A percentile compares a stretch with the other conserved stretches of the same genome.
phyloP scores from a whole-genome alignment of 2,329 filamentous ascomycete genomes.

The Monosporascus sp. region DNA sequence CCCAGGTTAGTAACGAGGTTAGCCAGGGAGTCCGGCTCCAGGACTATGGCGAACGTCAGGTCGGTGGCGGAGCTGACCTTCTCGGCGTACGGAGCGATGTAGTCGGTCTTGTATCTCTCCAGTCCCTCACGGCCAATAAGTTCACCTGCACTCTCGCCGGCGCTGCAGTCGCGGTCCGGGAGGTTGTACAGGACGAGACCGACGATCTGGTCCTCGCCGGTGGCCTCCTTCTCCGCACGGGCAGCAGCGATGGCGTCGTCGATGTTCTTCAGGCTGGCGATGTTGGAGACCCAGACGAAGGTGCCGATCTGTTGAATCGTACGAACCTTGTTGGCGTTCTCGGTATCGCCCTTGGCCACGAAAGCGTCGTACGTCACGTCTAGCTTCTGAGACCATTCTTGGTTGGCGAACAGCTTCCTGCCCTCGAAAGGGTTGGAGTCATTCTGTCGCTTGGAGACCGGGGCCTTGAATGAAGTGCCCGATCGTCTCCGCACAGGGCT shows the following conservation, averaged over 20 bases:
- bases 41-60: slow-evolving; percentile 38
- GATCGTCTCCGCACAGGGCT: neutral
- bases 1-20: slow-evolving; percentile 54
- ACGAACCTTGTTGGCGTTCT: slow-evolving; percentile 33
- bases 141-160: slow-evolving; percentile 53
- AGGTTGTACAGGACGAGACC: slow-evolving; percentile 51
- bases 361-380: slow-evolving; percentile 34
- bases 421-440: slow-evolving; percentile 40
- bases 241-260: slow-evolving; percentile 43
- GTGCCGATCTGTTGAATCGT: slow-evolving; percentile 35
- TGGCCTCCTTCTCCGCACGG: slow-evolving; percentile 28
- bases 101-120: slow-evolving; percentile 47
- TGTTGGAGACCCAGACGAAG: slow-evolving; percentile 39
- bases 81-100: slow-evolving; percentile 45
- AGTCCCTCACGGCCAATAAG: slow-evolving; percentile 43
- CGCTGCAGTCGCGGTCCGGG: slow-evolving; percentile 54
- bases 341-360: slow-evolving; percentile 27
- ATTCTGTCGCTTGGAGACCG: neutral
- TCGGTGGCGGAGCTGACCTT: slow-evolving; percentile 40
- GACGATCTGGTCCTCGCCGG: slow-evolving; percentile 16
- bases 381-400: slow-evolving; percentile 37
- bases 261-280: slow-evolving; percentile 39
- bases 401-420: slow-evolving; percentile 43
- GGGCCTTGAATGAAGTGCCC: neutral
- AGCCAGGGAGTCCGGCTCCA: slow-evolving; percentile 54